Conservation (phyloP, 805 yeast genomes). For the Pichia deserticola region DNA sequence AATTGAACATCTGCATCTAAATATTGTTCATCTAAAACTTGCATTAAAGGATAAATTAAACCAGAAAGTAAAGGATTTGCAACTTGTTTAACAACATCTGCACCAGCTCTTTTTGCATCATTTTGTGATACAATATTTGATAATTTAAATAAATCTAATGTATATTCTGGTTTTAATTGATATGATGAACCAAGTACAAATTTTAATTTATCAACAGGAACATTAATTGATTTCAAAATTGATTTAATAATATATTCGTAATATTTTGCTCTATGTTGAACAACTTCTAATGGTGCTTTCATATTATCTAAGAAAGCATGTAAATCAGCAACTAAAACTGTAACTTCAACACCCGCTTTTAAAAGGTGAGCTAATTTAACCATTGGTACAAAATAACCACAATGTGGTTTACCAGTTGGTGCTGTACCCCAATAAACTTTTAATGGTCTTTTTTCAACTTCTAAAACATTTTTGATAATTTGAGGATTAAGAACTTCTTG, state of each 20-base stretch:
- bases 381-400: conserved; percentile 98
- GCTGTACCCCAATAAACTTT: conserved; percentile 99
- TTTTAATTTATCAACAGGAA: conserved; percentile 80
- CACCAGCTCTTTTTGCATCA: conserved; percentile 98
- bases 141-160: conserved; percentile 82
- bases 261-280: conserved; percentile 80
- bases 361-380: conserved; percentile 90
- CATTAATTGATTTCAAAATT: conserved; percentile 76
- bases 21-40: conserved; percentile 92
- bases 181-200: conserved; percentile 88
- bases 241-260: conserved; percentile 81
- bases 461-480: conserved; percentile 77
- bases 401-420: conserved; percentile 97
- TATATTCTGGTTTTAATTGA: conserved; percentile 70
- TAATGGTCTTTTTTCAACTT: conserved; percentile 73
- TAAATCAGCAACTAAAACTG: conserved; percentile 84
- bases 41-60: conserved; percentile 96
- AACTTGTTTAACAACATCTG: conserved; percentile 98
- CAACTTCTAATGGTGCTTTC: conserved; percentile 96
- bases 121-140: conserved; percentile 84
- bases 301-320: conserved; percentile 97
- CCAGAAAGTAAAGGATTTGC: conserved; percentile 90
- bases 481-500: conserved; percentile 89
- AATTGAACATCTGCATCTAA: conserved; percentile 88
- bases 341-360: conserved; percentile 93